These are phyloP conservation scores for Sextonia rubra DNA, from an alignment of 164 flowering plant species.

Conservation along the genomic window DNA sequence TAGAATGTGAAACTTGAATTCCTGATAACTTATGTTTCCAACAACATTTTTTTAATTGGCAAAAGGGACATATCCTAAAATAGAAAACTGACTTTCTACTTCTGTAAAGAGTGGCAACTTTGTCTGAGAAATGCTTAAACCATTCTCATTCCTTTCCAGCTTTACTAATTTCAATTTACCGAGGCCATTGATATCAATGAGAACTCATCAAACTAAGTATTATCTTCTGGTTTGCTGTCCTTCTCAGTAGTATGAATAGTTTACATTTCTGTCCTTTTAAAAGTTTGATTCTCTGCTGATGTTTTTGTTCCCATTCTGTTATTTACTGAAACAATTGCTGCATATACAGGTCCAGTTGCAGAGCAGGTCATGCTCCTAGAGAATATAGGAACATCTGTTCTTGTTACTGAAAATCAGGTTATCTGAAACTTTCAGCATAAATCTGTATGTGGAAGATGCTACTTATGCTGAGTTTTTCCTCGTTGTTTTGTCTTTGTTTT, in stretches of 20 bases:
- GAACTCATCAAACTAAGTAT: too few relatives aligned
- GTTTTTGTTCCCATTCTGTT: not conserved
- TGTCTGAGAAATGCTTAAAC: not conserved
- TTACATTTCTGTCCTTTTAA: not conserved
- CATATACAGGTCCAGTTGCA: constrained; percentile 60
- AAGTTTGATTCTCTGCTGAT: not conserved
- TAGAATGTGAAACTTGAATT: too few relatives aligned
- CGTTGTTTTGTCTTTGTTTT: not conserved
- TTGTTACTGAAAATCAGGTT: constrained; percentile 88
- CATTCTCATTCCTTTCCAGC: not conserved
- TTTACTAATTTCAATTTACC: not conserved
- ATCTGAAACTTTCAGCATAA: not conserved
- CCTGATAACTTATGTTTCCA: too few relatives aligned
- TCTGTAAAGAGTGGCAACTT: not conserved
- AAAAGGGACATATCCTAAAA: too few relatives aligned
- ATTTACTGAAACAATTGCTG: not conserved
- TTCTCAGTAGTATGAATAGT: too few relatives aligned
- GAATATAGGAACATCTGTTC: constrained; percentile 93
- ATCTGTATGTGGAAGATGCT: not conserved
- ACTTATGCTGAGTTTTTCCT: not conserved
- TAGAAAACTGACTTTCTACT: too few relatives aligned
- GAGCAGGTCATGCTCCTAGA: constrained; percentile 98
- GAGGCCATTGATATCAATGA: not conserved
- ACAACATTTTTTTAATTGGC: too few relatives aligned
- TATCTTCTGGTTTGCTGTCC: too few relatives aligned